Percentiles rank a stretch among this genome's conserved stretches.
Conservation (phyloP, 805 yeast genomes). For the Dipodascus geniculatus region DNA sequence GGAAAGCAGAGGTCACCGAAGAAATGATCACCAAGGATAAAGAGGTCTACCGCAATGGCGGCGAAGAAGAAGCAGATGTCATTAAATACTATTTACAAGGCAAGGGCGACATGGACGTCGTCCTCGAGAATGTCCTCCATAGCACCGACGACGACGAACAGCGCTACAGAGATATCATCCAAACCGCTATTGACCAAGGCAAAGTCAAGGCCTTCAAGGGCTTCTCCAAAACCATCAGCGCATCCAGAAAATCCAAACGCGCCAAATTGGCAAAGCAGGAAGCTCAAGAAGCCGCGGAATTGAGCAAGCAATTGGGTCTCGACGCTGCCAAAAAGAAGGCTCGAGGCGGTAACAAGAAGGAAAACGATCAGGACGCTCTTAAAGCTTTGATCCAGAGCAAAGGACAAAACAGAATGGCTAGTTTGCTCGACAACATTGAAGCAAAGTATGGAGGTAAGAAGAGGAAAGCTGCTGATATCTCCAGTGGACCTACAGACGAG, state of each 20-base stretch:
- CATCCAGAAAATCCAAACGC: constrained; percentile 36
- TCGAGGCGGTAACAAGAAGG: constrained; percentile 4
- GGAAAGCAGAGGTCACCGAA: constrained; percentile 24
- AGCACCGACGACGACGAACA: constrained; percentile 52
- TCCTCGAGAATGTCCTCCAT: constrained; percentile 73
- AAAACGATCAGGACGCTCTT: constrained; percentile 21
- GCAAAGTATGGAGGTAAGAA: constrained; percentile 20
- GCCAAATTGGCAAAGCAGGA: constrained; percentile 29
- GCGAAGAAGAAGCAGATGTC: constrained; percentile 42
- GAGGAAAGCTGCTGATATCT: neutral
- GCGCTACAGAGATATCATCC: constrained; percentile 44
- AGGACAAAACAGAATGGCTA: constrained; percentile 18
- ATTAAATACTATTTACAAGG: constrained; percentile 41
- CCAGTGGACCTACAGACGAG: constrained; percentile 4
- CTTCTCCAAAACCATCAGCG: constrained; percentile 39
- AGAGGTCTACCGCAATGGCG: constrained; percentile 40
- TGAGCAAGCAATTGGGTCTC: constrained; percentile 39
- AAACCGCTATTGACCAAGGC: constrained; percentile 31
- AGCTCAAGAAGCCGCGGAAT: constrained; percentile 40
- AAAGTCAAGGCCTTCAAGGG: constrained; percentile 30
- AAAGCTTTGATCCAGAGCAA: constrained; percentile 27
- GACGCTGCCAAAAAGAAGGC: constrained; percentile 29
- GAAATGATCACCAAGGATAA: constrained; percentile 56
- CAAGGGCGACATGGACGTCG: constrained; percentile 55
- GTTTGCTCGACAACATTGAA: constrained; percentile 23